phyloP scores from a whole-genome alignment of 495 filamentous ascomycete genomes.

The Penicillium samsonianum region DNA sequence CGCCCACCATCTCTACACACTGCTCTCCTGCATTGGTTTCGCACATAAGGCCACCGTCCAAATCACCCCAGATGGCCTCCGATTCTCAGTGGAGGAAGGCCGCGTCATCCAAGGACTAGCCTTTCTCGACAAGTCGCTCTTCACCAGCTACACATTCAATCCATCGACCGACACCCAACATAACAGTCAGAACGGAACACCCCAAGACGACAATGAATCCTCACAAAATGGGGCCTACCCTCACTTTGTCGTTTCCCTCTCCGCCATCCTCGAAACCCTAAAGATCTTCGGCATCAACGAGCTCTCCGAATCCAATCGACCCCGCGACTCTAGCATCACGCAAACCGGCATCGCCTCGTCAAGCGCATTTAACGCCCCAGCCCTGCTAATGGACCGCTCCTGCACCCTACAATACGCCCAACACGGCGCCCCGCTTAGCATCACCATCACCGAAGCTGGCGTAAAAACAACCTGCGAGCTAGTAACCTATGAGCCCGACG shows the following conservation, averaged over 20 bases:
- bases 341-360: constrained; percentile 45
- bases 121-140: constrained; percentile 82
- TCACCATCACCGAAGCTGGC: constrained; percentile 79
- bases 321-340: constrained; percentile 44
- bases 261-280: constrained; percentile 87
- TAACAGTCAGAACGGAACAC: constrained; percentile 33
- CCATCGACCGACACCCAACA: constrained; percentile 30
- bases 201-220: constrained; percentile 38
- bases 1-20: constrained; percentile 81
- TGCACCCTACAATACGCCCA: constrained; percentile 77
- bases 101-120: constrained; percentile 84
- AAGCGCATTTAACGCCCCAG: constrained; percentile 73
- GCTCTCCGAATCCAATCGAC: constrained; percentile 53
- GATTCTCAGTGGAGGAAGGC: constrained; percentile 82
- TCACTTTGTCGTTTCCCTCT: constrained; percentile 80
- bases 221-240: constrained; percentile 37
- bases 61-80: constrained; percentile 77
- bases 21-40: constrained; percentile 86
- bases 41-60: constrained; percentile 78
- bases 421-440: constrained; percentile 72
- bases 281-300: constrained; percentile 90
- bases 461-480: constrained; percentile 90
- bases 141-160: constrained; percentile 76
- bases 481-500: constrained; percentile 78
- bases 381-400: constrained; percentile 74